Evolutionary conservation across 805 yeast genomes (phyloP).

Genomic region (Saccharomycopsis babjevae): DNA sequence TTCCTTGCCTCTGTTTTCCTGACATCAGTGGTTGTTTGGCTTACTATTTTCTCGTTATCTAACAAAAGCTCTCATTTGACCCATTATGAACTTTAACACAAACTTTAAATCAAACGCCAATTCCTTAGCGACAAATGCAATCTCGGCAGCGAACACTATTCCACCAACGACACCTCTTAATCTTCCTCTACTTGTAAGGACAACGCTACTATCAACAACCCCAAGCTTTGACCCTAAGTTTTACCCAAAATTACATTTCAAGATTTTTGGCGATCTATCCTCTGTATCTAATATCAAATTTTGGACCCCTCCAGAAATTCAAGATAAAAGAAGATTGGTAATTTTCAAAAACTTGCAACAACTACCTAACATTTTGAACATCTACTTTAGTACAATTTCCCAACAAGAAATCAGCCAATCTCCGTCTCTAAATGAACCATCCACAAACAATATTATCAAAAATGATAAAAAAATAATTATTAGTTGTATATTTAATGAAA

Average conservation of each 20-base stretch:
- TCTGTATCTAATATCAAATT: constrained; percentile 27
- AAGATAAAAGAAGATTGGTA: constrained; percentile 38
- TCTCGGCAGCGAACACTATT: constrained; percentile 19
- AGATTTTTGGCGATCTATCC: constrained; percentile 6
- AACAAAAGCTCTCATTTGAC: no score
- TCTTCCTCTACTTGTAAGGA: background rate
- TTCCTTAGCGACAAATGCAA: constrained; percentile 25
- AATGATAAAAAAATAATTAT: constrained; percentile 26
- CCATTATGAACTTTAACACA: no score
- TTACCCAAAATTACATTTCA: constrained; percentile 4
- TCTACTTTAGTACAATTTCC: constrained; percentile 24
- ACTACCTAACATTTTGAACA: background rate
- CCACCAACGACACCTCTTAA: background rate
- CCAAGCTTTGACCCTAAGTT: background rate
- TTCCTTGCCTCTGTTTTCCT: no score
- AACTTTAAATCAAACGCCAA: constrained; percentile 15
- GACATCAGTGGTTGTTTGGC: no score
- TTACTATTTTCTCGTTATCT: no score
- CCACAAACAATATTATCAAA: background rate
- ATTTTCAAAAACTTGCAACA: constrained; percentile 25
- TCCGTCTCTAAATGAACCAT: background rate
- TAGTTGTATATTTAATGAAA: constrained; percentile 51
- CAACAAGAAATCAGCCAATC: background rate
- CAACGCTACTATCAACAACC: constrained; percentile 1
- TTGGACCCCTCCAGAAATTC: constrained; percentile 40